Percentiles rank a stretch among this genome's conserved stretches.
Conservation (phyloP, 305 asterid genomes). For the Ilex paraguariensis region DNA sequence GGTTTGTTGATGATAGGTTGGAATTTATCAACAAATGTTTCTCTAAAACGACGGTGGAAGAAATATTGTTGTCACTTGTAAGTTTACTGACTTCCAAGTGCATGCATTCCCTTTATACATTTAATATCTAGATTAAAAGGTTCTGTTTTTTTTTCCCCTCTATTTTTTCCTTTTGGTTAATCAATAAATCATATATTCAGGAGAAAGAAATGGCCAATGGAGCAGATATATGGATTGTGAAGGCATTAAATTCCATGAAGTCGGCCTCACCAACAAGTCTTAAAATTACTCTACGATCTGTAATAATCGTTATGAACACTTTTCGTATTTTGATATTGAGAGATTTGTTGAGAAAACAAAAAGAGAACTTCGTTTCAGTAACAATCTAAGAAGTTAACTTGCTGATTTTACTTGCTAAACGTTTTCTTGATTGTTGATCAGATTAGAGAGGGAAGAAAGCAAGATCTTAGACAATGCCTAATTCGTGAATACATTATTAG, state of each 20-base stretch:
- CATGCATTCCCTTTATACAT: too few species aligned
- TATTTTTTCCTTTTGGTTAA: too few species aligned
- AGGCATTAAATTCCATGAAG: conserved; percentile 16
- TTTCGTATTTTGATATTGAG: too few species aligned
- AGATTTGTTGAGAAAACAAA: too few species aligned
- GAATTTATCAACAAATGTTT: conserved; percentile 16
- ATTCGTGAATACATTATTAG: conserved; percentile 14
- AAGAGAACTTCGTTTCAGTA: too few species aligned
- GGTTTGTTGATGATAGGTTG: conserved; percentile 7
- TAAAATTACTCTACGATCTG: conserved; percentile 14
- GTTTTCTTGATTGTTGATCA: background rate
- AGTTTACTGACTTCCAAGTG: background rate
- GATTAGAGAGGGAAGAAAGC: conserved; percentile 20
- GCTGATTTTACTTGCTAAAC: too few species aligned
- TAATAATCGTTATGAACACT: background rate
- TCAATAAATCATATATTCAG: background rate
- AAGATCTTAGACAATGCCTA: conserved; percentile 10
- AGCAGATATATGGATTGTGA: conserved; percentile 18
- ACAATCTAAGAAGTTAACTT: too few species aligned
- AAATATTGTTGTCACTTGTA: conserved; percentile 16
- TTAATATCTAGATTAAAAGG: too few species aligned
- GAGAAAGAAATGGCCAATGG: conserved; percentile 1
- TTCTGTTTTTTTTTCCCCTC: too few species aligned
- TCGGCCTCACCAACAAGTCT: conserved; percentile 27
- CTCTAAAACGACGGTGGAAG: conserved; percentile 18